Percentiles rank a stretch among this genome's conserved stretches.
These are phyloP conservation scores for Conoideocrella luteorostrata DNA, from an alignment of 2,329 filamentous ascomycete species.

Conservation along the genomic window DNA sequence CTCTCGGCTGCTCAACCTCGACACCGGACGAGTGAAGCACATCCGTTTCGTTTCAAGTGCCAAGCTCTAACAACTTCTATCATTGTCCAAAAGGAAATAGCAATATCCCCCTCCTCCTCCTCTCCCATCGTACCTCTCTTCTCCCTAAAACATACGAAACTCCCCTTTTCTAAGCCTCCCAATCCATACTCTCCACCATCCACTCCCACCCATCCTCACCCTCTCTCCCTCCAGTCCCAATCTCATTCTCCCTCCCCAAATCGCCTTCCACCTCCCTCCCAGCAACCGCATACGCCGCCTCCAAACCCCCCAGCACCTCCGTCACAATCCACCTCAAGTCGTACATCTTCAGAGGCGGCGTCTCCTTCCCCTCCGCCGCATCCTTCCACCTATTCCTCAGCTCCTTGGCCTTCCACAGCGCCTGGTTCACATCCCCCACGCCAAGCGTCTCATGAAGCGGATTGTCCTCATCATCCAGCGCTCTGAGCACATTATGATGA, in stretches of 20 bases:
- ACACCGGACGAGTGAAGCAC: too few species aligned
- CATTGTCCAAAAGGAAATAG: too few species aligned
- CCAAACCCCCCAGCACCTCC: constrained; percentile 52
- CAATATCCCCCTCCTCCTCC: too few species aligned
- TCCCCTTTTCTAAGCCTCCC: constrained; percentile 20
- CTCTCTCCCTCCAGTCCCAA: constrained; percentile 23
- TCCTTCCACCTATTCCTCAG: constrained; percentile 69
- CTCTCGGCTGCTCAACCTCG: too few species aligned
- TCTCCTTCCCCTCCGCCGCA: constrained; percentile 42
- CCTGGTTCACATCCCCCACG: constrained; percentile 44
- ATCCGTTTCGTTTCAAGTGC: too few species aligned
- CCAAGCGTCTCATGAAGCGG: constrained; percentile 54
- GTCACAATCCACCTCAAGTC: constrained; percentile 55
- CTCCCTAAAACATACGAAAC: too few species aligned
- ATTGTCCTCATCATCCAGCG: constrained; percentile 50
- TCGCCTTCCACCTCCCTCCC: constrained; percentile 33
- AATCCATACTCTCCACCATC: constrained; percentile 35
- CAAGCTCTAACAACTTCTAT: too few species aligned
- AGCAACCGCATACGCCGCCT: constrained; percentile 49
- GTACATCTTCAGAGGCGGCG: constrained; percentile 47
- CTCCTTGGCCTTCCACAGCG: constrained; percentile 61
- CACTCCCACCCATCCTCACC: constrained; percentile 28
- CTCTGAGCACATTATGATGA: constrained; percentile 62
- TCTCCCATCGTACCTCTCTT: too few species aligned
- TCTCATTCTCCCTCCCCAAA: constrained; percentile 39